Evolutionary conservation across 2,329 filamentous ascomycete genomes (phyloP), one percentile per base, ranked within the genome.

Genomic region (Bipolaris gigantea): DNA sequence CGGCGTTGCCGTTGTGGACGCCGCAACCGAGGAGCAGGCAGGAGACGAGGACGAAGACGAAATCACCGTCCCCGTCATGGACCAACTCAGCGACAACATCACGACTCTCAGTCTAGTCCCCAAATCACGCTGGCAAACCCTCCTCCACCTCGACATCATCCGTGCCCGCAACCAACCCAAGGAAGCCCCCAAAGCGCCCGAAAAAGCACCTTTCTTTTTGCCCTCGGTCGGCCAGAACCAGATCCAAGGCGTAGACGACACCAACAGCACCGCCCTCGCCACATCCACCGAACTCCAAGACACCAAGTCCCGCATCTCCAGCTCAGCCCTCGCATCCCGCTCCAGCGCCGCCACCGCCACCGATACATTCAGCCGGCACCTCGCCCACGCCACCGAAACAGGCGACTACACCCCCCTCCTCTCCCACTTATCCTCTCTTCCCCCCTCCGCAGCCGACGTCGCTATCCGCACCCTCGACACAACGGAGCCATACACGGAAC

Each of bases 181-280:
- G 61, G 92, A 97, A 73, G 85, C 92, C 0, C 92, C 92, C 15
- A 97, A 97, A 76, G 84, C 86, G 6, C 94, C 94, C 0, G 90
- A 97, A 72, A 96, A 95, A 70, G 93, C 93, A 0, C 95, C 94
- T 0, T 97, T 97, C 80, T 97, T 97, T 80, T 81, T 97, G 4
- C 90, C 92, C 0, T 88, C 88, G 0, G 78, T 88, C 4, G 80
- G 81, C 41, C 67, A 70, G 30, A 61, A 66, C 38, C 55, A 59
- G 33, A 45, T 59, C 2, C 48, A 55, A 4, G 60, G 59, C 11
- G 47, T 55, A 35, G 61, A 64, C 19, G 55, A 50, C 21, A 56
- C 48, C 9, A 56, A 53, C 36, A 47, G 48, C 8, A 56, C 51
- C 34, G 46, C 65, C 13, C 47, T 62, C 0, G 57, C 56, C 4